These are phyloP conservation scores for Pelargonium exstipulatum DNA, from an alignment of 441 rosid genomes.

Conservation along the genomic window DNA sequence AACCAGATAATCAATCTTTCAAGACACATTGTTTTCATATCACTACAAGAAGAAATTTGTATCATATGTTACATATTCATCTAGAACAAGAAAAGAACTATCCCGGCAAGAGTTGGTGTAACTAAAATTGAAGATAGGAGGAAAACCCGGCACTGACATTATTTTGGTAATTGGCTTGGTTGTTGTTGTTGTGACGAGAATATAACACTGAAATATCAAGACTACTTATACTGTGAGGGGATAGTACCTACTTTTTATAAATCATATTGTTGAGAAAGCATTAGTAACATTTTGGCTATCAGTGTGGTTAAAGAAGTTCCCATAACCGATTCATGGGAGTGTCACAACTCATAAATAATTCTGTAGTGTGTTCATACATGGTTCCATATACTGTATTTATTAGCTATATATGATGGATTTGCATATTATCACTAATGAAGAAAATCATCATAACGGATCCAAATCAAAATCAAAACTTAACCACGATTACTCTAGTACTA, in stretches of 20 bases:
- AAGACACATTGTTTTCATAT: neutral
- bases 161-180: too few relatives aligned
- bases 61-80: too few relatives aligned
- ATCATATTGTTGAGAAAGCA: neutral
- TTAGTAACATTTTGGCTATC: neutral
- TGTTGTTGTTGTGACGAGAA: too few relatives aligned
- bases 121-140: too few relatives aligned
- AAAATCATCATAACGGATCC: neutral
- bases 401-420: neutral
- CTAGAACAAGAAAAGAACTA: too few relatives aligned
- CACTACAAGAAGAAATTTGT: neutral
- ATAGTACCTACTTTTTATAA: too few relatives aligned
- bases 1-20: neutral
- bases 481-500: neutral
- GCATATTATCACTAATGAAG: neutral
- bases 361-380: neutral
- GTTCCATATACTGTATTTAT: neutral
- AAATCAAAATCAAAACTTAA: constrained; percentile 1
- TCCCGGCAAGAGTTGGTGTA: too few relatives aligned
- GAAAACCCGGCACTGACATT: too few relatives aligned
- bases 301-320: constrained; percentile 1
- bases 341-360: neutral
- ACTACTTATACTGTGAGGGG: too few relatives aligned
- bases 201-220: too few relatives aligned
- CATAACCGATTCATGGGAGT: neutral